Evolutionary conservation across 306 rosid genomes (phyloP), one percentile per base, ranked within the genome.

Genomic region (Quercus berberidifolia): DNA sequence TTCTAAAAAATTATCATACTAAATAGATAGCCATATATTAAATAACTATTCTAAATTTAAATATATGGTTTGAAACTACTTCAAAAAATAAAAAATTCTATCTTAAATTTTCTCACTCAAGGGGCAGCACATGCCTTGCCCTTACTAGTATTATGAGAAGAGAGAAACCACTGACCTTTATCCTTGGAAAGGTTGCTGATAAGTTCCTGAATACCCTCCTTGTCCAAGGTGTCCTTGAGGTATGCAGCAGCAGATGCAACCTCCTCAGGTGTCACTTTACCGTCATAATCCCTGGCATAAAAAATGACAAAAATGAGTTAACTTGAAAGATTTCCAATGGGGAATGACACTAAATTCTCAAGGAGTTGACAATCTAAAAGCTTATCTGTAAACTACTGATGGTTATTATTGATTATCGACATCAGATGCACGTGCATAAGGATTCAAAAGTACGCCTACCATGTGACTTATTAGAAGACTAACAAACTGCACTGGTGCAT

Each of bases 241-340:
- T 94, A 92, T 73, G 87, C 88, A n/a, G 97, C 97, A 76, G 99
- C 99, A 60, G 91, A 82, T 28, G 99, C 99, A 62, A 94, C 99
- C 91, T 94, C 99, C 84, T 94, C 99, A 35, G 99, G 89, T 78
- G 97, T 91, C 63, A 94, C 99, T 88, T 94, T 94, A 62, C 99
- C 99, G 69, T 92, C 99, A 69, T 83, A 91, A 89, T 94, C 97
- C 88, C 97, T 94, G 91, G 26, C 72, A 67, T 80, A 86, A 69
- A 58, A 49, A 75, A 79, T 55, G 15, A 33, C 17, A 67, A 31
- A 67, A 67, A 18, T 7, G n/a, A 31, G 51, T 67, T 33, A 8
- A 67, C n/a, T 67, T 67, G 49, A 7, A 18, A 31, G 21, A 67
- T 33, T 18, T 31, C 46, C 5, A 31, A 67, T 25, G 2, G 4